These are phyloP conservation scores for Wallemia ichthyophaga DNA, from an alignment of 1,284 basidiomycete genomes.

Conservation along the genomic window DNA sequence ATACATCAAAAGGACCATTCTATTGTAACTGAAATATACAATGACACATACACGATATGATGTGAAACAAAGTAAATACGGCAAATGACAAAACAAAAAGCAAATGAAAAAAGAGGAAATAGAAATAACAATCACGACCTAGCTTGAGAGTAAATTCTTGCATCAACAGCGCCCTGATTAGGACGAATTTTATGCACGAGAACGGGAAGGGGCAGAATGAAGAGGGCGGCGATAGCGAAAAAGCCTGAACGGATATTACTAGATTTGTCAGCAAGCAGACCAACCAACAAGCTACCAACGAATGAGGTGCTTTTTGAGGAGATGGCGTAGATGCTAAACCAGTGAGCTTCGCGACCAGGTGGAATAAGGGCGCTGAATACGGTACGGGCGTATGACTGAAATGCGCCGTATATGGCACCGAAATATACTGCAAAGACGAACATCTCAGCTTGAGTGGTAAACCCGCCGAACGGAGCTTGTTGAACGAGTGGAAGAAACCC, in stretches of 20 bases:
- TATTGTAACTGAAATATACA: too few relatives aligned
- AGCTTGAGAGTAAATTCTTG: neutral
- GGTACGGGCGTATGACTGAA: slow-evolving; percentile 48
- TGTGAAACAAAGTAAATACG: too few relatives aligned
- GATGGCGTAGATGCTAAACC: slow-evolving; percentile 51
- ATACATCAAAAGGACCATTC: too few relatives aligned
- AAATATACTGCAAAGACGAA: slow-evolving; percentile 51
- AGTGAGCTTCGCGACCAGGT: slow-evolving; percentile 42
- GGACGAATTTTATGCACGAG: slow-evolving; percentile 24
- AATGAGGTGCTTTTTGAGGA: slow-evolving; percentile 54
- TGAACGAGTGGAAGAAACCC: slow-evolving; percentile 32
- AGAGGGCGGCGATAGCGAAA: slow-evolving; percentile 50
- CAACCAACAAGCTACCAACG: slow-evolving; percentile 49
- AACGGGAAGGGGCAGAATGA: slow-evolving; percentile 46
- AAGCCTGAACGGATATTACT: slow-evolving; percentile 72
- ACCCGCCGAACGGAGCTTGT: slow-evolving; percentile 27
- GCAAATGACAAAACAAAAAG: too few relatives aligned
- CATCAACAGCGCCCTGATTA: neutral
- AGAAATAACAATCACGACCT: neutral
- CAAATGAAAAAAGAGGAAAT: too few relatives aligned
- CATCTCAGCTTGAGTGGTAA: slow-evolving; percentile 54
- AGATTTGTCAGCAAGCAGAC: slow-evolving; percentile 49
- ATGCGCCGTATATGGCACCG: slow-evolving; percentile 43
- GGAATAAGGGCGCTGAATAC: slow-evolving; percentile 49
- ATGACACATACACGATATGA: too few relatives aligned